Evolutionary conservation across 1,139 yeast genomes (phyloP), one percentile per base, ranked within the genome.

Genomic region (Pichia sp.): DNA sequence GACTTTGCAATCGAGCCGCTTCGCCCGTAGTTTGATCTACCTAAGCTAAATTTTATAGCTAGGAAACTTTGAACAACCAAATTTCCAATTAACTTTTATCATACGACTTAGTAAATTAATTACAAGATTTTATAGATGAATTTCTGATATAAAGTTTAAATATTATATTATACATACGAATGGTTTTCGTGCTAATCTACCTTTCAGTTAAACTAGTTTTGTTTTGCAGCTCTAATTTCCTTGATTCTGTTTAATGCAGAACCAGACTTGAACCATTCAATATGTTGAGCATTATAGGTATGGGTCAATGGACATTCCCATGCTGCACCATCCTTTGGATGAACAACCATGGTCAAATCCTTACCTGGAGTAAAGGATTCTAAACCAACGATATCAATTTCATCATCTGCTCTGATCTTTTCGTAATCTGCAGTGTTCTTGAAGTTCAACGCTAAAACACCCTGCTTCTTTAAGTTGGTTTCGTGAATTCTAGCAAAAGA

Each of bases 181-280:
- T n/a, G n/a, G n/a, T n/a, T n/a, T n/a, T n/a, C n/a, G n/a, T n/a
- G n/a, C n/a, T n/a, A n/a, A n/a, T n/a, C n/a, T n/a, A n/a, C n/a
- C 6, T 29, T 29, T 40, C 33, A 35, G 39, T 8, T 33, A 29
- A 36, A 27, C 29, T 37, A n/a, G 6, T 47, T 90, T 44, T 50
- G 44, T 34, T n/a, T n/a, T n/a, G n/a, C n/a, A n/a, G n/a, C n/a
- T n/a, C n/a, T n/a, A n/a, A 48, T 29, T 34, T 43, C 37, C 43
- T 49, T 52, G 95, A 92, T 90, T 79, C 84, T 86, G 85, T 92
- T 92, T 74, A 92, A 82, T 67, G 98, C 98, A 61, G 97, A 88
- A 77, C 98, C 98, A 63, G 85, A 79, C 80, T 85, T 90, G 86
- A 92, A 92, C 98, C 98, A 92, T 68, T 87, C 97, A 66, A 92